Percentiles rank a stretch among this genome's conserved stretches.
phyloP scores from a whole-genome alignment of 495 filamentous ascomycete species.

The Eremomyces bilateralis region DNA sequence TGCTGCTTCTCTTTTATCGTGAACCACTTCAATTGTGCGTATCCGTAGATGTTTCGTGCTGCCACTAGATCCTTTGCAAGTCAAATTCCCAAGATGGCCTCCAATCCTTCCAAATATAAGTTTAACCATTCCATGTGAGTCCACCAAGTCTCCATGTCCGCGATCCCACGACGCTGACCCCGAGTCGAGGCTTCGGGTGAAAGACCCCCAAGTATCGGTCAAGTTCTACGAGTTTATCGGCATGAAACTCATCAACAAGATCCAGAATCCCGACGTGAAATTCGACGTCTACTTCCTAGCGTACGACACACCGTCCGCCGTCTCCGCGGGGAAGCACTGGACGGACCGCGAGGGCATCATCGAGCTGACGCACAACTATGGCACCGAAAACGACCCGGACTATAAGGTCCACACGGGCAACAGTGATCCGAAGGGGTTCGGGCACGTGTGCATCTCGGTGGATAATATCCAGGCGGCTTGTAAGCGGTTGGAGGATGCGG shows the following conservation, averaged over 20 bases:
- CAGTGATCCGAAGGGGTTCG: slow-evolving; percentile 73
- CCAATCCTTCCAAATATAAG: slow-evolving; percentile 65
- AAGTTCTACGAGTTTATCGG: slow-evolving; percentile 92
- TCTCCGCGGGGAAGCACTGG: slow-evolving; percentile 37
- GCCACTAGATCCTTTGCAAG: neutral
- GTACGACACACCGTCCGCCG: slow-evolving; percentile 42
- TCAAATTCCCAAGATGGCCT: slow-evolving; percentile 39
- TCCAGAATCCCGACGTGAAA: slow-evolving; percentile 54
- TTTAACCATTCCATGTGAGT: slow-evolving; percentile 63
- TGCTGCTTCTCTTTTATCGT: neutral
- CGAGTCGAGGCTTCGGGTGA: slow-evolving; percentile 59
- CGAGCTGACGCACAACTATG: slow-evolving; percentile 94
- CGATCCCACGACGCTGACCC: slow-evolving; percentile 1
- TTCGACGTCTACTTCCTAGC: slow-evolving; percentile 80
- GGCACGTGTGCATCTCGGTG: slow-evolving; percentile 70
- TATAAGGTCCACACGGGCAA: slow-evolving; percentile 82
- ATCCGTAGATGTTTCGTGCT: neutral
- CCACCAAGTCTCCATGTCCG: slow-evolving; percentile 1
- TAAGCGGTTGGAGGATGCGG: slow-evolving; percentile 66
- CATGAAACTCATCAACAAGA: slow-evolving; percentile 59
- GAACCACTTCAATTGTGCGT: neutral
- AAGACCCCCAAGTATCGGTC: slow-evolving; percentile 80
- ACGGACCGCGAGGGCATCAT: slow-evolving; percentile 76
- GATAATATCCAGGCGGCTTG: slow-evolving; percentile 85
- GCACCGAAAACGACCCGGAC: slow-evolving; percentile 66